Percentiles rank a stretch among this genome's conserved stretches.
These are phyloP conservation scores for Pneumocystis murina DNA, from an alignment of 1,139 yeast genomes.

Conservation along the genomic window DNA sequence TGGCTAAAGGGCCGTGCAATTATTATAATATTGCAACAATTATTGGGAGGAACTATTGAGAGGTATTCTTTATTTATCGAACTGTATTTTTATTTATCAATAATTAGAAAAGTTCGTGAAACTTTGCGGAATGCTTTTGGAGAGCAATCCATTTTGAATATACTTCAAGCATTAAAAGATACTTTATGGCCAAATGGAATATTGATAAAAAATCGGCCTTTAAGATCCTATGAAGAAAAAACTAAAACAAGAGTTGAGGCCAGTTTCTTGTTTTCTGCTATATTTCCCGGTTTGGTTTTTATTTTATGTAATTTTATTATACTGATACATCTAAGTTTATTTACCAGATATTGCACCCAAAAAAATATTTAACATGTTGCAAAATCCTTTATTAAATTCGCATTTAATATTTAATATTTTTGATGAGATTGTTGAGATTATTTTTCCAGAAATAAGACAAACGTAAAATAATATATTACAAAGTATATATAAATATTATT, in stretches of 20 bases:
- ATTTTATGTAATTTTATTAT: conserved; percentile 33
- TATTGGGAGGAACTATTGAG: conserved; percentile 80
- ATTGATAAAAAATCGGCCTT: conserved; percentile 15
- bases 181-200: conserved; percentile 54
- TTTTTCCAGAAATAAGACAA: conserved; percentile 23
- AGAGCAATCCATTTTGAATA: conserved; percentile 37
- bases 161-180: conserved; percentile 32
- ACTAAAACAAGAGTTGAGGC: conserved; percentile 45
- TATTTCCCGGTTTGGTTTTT: conserved; percentile 35
- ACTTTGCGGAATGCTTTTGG: conserved; percentile 32
- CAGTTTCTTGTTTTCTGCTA: conserved; percentile 29
- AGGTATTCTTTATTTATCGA: conserved; percentile 20
- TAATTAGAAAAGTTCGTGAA: conserved; percentile 34
- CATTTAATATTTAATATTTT: conserved; percentile 47
- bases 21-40: conserved; percentile 64
- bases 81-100: background rate
- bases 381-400: conserved; percentile 55
- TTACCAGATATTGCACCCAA: conserved; percentile 49
- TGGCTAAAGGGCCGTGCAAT: conserved; percentile 83
- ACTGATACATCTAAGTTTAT: conserved; percentile 62
- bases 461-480: background rate
- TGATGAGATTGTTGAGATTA: conserved; percentile 33
- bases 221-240: conserved; percentile 39
- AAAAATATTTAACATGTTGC: conserved; percentile 50
- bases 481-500: background rate